Base-by-base conservation (phyloP, 257 asterid species). In the Plantago major region DNA sequence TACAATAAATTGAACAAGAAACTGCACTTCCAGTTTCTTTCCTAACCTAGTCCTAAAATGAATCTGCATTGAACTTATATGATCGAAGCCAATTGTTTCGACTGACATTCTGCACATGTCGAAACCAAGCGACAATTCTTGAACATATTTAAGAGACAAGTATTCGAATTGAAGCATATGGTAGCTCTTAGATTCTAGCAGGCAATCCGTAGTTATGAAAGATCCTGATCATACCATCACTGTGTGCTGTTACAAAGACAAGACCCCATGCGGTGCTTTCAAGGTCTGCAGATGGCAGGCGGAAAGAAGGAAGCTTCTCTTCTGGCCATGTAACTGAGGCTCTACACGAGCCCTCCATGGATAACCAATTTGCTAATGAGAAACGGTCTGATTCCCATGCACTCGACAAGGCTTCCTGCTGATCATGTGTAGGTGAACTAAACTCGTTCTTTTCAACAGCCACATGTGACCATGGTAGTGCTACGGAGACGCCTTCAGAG, bases 191-290 rank as follows among this genome's bases (percentile, higher is more conserved):
- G 28, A 54, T 28, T 55, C 76, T 78, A 7, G 76, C 65, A 0
- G 93, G 95, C 79, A 84, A 73, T 58, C 98, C 96, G 42, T 80
- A 88, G 70, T 85, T 87, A 62, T 80, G 91, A 79, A 85, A 90
- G n/a, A 87, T 82, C 74, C 83, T 78, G 65, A 90, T 90, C 60
- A 67, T 88, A 38, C 95, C 94, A 64, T 88, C 94, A 54, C 58
- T 46, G 43, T 85, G 71, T 18, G 77, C 98, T 2, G 95, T 79
- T 62, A 85, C 86, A 28, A 90, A 77, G 55, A 82, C 94, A 4
- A 85, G 85, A 42, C 88, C 95, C 93, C 94, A 85, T 12, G 58
- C 58, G 22, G 22, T 37, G 30, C 58, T 22, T 52, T 22, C 71
- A 6, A 65, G 44, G 19, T 71, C 71, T 11, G 46, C 55, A 33